A percentile compares a stretch with the other conserved stretches of the same genome.
phyloP scores from a whole-genome alignment of 2,329 filamentous ascomycete genomes.

The Penicillium olsonii region DNA sequence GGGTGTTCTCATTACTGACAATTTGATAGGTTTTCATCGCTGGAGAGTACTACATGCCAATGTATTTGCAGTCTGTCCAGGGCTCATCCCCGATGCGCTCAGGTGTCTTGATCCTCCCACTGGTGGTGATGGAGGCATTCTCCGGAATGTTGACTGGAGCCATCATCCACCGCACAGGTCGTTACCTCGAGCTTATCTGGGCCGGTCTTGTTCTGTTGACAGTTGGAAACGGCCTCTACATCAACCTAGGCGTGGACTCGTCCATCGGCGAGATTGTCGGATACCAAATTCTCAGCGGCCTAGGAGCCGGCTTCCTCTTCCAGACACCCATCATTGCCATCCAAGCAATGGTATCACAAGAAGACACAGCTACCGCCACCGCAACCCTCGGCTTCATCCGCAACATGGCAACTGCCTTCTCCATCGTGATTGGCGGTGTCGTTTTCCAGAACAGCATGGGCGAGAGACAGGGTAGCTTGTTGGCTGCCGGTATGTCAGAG shows the following conservation, averaged over 20 bases:
- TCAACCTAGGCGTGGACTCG: slow-evolving; percentile 40
- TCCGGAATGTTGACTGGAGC: slow-evolving; percentile 50
- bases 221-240: slow-evolving; percentile 52
- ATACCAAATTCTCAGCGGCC: slow-evolving; percentile 53
- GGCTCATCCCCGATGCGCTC: slow-evolving; percentile 63
- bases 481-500: slow-evolving; percentile 48
- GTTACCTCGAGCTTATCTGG: slow-evolving; percentile 51
- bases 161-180: slow-evolving; percentile 53
- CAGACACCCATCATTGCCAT: slow-evolving; percentile 58
- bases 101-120: slow-evolving; percentile 60
- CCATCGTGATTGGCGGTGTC: slow-evolving; percentile 73
- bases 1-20: not conserved
- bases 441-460: slow-evolving; percentile 68
- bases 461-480: slow-evolving; percentile 56
- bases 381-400: slow-evolving; percentile 59
- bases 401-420: slow-evolving; percentile 67
- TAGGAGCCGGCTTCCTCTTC: slow-evolving; percentile 56
- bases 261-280: slow-evolving; percentile 46
- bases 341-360: slow-evolving; percentile 54
- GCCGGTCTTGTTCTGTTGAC: slow-evolving; percentile 45
- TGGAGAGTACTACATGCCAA: slow-evolving; percentile 69
- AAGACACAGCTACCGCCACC: slow-evolving; percentile 54
- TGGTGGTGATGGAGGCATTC: slow-evolving; percentile 52
- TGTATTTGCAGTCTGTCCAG: slow-evolving; percentile 71
- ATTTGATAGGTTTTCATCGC: slow-evolving; percentile 61